Conservation (phyloP, 768 basidiomycete genomes). For the Collybia sp. region DNA sequence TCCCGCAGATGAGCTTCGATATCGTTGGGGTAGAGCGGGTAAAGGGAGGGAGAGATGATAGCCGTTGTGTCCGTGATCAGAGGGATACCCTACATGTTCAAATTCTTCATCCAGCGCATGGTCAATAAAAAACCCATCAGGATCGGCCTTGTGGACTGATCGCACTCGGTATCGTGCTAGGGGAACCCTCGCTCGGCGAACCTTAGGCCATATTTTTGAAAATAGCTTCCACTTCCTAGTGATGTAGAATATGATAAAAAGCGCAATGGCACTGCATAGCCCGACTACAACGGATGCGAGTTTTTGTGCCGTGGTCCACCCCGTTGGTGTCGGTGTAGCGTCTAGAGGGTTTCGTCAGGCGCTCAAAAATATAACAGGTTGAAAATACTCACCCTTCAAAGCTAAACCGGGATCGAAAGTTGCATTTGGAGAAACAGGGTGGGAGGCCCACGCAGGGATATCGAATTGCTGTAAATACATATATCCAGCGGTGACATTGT, state of each 20-base stretch:
- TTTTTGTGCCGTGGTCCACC: constrained; percentile 2
- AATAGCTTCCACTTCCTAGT: neutral
- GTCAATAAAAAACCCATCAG: constrained; percentile 13
- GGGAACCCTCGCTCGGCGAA: neutral
- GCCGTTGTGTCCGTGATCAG: too few species aligned
- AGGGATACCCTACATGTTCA: neutral
- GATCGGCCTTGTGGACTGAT: constrained; percentile 5
- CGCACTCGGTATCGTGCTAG: neutral
- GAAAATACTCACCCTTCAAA: constrained; percentile 5
- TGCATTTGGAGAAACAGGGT: neutral
- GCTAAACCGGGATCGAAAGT: constrained; percentile 2
- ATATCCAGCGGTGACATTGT: constrained; percentile 8
- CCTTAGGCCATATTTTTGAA: neutral
- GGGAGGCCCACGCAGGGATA: constrained; percentile 7
- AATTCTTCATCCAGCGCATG: constrained; percentile 8
- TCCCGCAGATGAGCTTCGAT: neutral
- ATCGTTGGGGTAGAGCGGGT: neutral
- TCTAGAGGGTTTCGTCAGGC: neutral
- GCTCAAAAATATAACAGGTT: neutral
- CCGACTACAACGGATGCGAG: constrained; percentile 6
- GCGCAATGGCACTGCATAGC: constrained; percentile 1
- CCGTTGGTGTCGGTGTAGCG: constrained; percentile 1
- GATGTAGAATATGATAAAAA: neutral
- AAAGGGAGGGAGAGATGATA: too few species aligned
- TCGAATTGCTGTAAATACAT: neutral